These are phyloP conservation scores for Themeda triandra DNA, from an alignment of 176 grass and related monocot genomes.

Conservation along the genomic window DNA sequence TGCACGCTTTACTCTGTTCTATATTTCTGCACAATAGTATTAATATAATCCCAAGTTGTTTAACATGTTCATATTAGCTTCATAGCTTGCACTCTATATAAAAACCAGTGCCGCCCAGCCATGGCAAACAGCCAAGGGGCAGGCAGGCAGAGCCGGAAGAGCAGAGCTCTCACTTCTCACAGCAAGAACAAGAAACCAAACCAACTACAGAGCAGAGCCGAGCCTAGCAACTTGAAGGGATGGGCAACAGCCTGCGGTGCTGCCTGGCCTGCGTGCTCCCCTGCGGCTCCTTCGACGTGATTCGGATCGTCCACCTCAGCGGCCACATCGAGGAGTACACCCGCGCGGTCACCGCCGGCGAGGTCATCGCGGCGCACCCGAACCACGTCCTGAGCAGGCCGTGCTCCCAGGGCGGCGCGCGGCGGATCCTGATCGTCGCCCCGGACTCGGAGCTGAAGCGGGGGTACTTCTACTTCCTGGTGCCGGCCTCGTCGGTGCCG, in stretches of 20 bases:
- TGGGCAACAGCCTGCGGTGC: conserved; percentile 88
- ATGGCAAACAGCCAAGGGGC: conserved; percentile 25
- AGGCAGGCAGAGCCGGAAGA: not conserved
- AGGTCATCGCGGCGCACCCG: conserved; percentile 72
- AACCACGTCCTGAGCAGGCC: conserved; percentile 76
- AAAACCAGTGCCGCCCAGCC: conserved; percentile 14
- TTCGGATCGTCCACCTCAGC: conserved; percentile 78
- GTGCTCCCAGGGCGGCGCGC: conserved; percentile 62
- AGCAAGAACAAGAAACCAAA: not conserved
- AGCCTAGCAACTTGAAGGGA: conserved; percentile 12
- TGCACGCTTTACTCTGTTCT: not conserved
- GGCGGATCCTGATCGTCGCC: conserved; percentile 53
- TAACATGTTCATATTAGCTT: not conserved
- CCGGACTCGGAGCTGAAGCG: conserved; percentile 74
- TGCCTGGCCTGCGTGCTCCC: conserved; percentile 85
- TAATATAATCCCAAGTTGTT: conserved; percentile 1
- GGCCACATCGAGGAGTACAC: conserved; percentile 79
- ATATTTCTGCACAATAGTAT: too few species aligned
- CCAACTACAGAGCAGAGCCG: not conserved
- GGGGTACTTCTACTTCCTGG: conserved; percentile 74
- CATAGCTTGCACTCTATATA: conserved; percentile 9
- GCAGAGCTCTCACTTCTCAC: not conserved
- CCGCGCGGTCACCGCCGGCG: conserved; percentile 54
- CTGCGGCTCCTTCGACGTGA: conserved; percentile 80
- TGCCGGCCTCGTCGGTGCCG: conserved; percentile 69